Evolutionary conservation across 2,329 filamentous ascomycete genomes (phyloP).

Genomic region (Colletotrichum eremochloae): DNA sequence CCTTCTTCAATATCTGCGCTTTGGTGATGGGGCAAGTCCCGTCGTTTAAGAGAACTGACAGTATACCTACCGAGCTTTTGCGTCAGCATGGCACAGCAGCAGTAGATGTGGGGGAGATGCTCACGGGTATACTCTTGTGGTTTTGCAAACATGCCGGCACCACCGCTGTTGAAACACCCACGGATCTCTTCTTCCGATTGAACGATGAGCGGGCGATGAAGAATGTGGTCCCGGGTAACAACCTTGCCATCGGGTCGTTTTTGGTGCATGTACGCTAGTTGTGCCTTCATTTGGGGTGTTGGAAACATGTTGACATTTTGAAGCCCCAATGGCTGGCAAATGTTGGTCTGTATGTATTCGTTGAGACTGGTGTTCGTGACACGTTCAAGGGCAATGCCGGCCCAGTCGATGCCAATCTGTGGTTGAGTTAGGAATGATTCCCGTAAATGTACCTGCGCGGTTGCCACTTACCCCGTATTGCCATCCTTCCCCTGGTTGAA

Average conservation of each 20-base stretch:
- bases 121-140: conserved; percentile 72
- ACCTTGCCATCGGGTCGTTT: conserved; percentile 60
- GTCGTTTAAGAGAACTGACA: conserved; percentile 73
- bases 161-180: conserved; percentile 67
- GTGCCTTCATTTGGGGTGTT: conserved; percentile 63
- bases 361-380: conserved; percentile 59
- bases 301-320: conserved; percentile 70
- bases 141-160: conserved; percentile 71
- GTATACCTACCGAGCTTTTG: conserved; percentile 59
- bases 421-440: conserved; percentile 51
- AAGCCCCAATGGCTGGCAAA: conserved; percentile 63
- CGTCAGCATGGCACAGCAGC: not conserved
- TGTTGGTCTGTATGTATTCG: conserved; percentile 61
- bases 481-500: conserved; percentile 74
- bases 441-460: not conserved
- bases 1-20: conserved; percentile 64
- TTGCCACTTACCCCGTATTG: conserved; percentile 66
- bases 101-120: conserved; percentile 39
- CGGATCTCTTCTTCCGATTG: conserved; percentile 51
- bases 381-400: conserved; percentile 63
- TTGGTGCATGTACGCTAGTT: conserved; percentile 69
- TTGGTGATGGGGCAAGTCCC: conserved; percentile 71
- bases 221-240: conserved; percentile 62
- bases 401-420: conserved; percentile 62
- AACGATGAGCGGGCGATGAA: conserved; percentile 59